Conservation (phyloP, 2,329 filamentous ascomycete genomes). For the Phaeosphaeriaceae sp. region DNA sequence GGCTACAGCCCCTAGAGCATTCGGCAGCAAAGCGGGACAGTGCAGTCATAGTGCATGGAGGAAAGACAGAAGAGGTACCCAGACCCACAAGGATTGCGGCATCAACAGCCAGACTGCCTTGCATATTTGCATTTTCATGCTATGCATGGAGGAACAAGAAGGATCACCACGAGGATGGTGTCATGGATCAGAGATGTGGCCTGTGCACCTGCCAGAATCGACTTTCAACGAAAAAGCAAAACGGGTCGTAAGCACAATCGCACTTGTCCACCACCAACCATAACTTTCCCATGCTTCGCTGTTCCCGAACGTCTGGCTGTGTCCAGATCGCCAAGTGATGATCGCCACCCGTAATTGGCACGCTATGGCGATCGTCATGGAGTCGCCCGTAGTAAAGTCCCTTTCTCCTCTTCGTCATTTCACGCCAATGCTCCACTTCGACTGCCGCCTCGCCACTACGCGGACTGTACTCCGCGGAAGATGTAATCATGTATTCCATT, state of each 20-base stretch:
- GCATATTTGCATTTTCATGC: background rate
- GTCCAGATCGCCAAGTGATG: slow-evolving; percentile 6
- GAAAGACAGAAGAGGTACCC: background rate
- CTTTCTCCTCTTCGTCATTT: slow-evolving; percentile 32
- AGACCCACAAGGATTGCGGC: background rate
- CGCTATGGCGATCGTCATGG: slow-evolving; percentile 28
- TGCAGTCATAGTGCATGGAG: slow-evolving; percentile 12
- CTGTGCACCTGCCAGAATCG: slow-evolving; percentile 11
- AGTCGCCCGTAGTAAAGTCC: slow-evolving; percentile 15
- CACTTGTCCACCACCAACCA: background rate
- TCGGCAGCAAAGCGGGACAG: background rate
- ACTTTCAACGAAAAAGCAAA: background rate
- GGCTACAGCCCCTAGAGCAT: slow-evolving; percentile 5
- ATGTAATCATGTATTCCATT: background rate
- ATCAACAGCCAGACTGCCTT: background rate
- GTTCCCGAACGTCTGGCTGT: slow-evolving; percentile 13
- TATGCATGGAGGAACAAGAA: background rate
- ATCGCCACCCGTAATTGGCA: slow-evolving; percentile 12
- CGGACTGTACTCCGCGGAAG: background rate
- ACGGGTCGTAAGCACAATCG: background rate
- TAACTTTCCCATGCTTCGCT: slow-evolving; percentile 7
- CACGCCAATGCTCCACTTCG: slow-evolving; percentile 13
- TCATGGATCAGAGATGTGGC: slow-evolving; percentile 10
- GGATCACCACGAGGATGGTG: slow-evolving; percentile 24
- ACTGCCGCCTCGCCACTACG: slow-evolving; percentile 7